phyloP scores from a whole-genome alignment of 2,329 filamentous ascomycete genomes.

The Metarhizium robertsii region DNA sequence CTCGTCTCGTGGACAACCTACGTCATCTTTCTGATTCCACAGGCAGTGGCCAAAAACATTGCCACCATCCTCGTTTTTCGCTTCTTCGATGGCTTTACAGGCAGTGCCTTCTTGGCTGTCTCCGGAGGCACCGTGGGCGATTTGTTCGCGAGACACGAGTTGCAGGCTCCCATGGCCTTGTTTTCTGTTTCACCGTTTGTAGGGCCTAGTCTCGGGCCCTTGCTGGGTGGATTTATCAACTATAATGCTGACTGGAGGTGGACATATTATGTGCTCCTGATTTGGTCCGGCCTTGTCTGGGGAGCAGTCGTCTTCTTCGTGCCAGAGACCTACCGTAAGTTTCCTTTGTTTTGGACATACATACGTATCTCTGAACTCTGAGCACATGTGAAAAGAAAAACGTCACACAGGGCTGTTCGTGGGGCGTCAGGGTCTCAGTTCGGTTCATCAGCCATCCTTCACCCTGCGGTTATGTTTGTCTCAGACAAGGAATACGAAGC shows the following conservation, averaged over 20 bases:
- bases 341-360: not conserved
- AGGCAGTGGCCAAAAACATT: conserved; percentile 74
- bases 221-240: conserved; percentile 76
- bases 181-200: conserved; percentile 60
- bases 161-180: conserved; percentile 76
- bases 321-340: conserved; percentile 74
- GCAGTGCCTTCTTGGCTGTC: conserved; percentile 61
- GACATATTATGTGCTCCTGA: conserved; percentile 77
- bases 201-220: conserved; percentile 49
- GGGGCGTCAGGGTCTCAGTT: not conserved
- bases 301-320: conserved; percentile 60
- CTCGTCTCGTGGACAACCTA: conserved; percentile 65
- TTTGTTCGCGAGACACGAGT: conserved; percentile 57
- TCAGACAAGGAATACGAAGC: not conserved
- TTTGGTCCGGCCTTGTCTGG: conserved; percentile 64
- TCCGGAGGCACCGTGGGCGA: conserved; percentile 82
- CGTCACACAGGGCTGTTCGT: not conserved
- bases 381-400: too few relatives aligned
- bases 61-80: conserved; percentile 67
- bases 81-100: conserved; percentile 68
- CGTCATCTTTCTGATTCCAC: conserved; percentile 71
- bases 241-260: conserved; percentile 65
- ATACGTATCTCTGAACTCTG: too few relatives aligned
- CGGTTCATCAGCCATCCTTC: not conserved
- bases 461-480: not conserved